phyloP scores from a whole-genome alignment of 441 rosid genomes.

The Gossypium gossypioides region DNA sequence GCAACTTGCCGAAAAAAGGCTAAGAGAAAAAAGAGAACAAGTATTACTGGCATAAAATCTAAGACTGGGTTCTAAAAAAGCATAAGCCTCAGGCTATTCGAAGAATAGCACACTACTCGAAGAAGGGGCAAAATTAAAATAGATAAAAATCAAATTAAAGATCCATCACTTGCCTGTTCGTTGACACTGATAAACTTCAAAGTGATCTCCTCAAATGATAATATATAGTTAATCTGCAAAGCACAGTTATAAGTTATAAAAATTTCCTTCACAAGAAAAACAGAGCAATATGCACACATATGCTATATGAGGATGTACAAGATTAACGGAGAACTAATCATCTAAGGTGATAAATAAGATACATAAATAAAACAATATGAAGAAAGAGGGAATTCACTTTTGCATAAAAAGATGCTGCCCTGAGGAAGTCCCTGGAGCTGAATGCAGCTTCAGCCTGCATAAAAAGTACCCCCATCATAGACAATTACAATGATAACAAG shows the following conservation, averaged over 20 bases:
- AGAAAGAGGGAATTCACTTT: conserved; percentile 43
- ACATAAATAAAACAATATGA: background rate
- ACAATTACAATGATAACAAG: conserved; percentile 13
- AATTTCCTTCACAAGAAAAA: conserved; percentile 6
- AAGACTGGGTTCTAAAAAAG: background rate
- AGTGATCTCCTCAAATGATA: conserved; percentile 95
- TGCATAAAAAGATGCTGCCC: conserved; percentile 95
- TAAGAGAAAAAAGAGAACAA: background rate
- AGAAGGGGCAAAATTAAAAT: background rate
- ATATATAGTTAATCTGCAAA: conserved; percentile 68
- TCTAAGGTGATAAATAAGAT: conserved; percentile 5
- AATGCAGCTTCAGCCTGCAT: conserved; percentile 95
- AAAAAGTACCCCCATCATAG: conserved; percentile 23
- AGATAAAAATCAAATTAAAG: background rate
- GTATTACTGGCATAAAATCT: background rate
- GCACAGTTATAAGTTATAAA: conserved; percentile 16
- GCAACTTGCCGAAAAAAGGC: background rate
- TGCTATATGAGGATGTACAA: background rate
- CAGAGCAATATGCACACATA: background rate
- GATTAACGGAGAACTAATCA: background rate
- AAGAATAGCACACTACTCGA: background rate
- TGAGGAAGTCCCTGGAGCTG: conserved; percentile 65
- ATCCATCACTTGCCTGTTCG: conserved; percentile 57
- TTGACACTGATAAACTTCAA: conserved; percentile 76
- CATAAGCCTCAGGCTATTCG: background rate